phyloP scores from a whole-genome alignment of 2,329 filamentous ascomycete species.

The Celoporthe dispersa region DNA sequence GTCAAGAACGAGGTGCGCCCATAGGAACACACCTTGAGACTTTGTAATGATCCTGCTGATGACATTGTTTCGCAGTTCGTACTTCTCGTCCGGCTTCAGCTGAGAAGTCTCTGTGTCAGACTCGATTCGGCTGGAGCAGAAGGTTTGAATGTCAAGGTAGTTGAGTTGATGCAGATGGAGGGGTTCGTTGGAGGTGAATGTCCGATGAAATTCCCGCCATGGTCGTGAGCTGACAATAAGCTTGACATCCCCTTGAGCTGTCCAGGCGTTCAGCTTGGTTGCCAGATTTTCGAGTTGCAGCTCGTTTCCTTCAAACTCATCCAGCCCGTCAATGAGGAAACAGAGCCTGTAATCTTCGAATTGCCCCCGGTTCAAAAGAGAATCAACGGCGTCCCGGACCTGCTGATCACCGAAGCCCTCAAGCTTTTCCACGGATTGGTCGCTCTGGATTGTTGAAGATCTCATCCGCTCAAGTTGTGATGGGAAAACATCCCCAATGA shows the following conservation, averaged over 20 bases:
- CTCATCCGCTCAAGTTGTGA: not conserved
- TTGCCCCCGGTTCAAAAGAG: not conserved
- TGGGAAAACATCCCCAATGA: constrained; percentile 29
- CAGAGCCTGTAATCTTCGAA: not conserved
- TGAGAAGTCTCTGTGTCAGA: not conserved
- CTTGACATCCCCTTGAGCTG: not conserved
- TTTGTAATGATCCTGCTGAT: not conserved
- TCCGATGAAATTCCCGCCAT: constrained; percentile 5
- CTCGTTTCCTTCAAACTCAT: constrained; percentile 19
- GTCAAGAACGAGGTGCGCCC: constrained; percentile 21
- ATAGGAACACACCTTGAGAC: constrained; percentile 16
- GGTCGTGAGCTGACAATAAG: constrained; percentile 20
- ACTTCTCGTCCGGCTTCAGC: not conserved
- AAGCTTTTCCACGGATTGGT: not conserved
- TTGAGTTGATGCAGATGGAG: constrained; percentile 19
- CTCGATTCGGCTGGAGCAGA: not conserved
- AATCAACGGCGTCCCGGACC: constrained; percentile 1
- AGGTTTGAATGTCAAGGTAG: constrained; percentile 6
- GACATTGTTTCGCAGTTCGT: not conserved
- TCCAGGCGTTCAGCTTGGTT: constrained; percentile 6
- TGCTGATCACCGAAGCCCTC: not conserved
- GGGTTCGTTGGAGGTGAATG: not conserved
- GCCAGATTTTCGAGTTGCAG: constrained; percentile 17
- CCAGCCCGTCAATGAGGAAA: constrained; percentile 24
- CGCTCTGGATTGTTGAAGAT: not conserved